These are phyloP conservation scores for Naganishia onofrii DNA, from an alignment of 768 basidiomycete genomes.

Conservation along the genomic window DNA sequence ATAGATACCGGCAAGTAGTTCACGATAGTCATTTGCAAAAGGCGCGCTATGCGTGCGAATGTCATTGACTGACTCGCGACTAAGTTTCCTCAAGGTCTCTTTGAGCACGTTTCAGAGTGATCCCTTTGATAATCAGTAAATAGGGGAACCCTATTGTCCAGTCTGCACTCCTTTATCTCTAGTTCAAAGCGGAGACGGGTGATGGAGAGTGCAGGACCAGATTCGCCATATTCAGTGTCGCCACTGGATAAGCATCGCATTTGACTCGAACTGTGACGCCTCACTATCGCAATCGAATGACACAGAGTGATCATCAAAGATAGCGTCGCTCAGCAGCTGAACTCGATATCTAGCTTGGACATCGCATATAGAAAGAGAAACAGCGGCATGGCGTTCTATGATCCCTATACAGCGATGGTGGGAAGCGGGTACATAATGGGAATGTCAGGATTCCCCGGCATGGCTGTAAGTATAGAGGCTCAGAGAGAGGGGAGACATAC, in stretches of 20 bases:
- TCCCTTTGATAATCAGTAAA: neutral
- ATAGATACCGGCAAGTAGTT: no score
- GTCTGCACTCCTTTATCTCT: neutral
- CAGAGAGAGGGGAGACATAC: neutral
- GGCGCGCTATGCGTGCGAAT: no score
- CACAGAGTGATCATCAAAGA: no score
- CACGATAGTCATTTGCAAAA: no score
- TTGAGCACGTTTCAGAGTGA: constrained; percentile 14
- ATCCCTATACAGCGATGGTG: constrained; percentile 28
- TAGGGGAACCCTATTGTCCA: neutral
- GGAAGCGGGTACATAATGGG: constrained; percentile 20
- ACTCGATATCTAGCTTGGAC: neutral
- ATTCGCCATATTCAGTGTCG: no score
- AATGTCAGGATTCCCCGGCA: constrained; percentile 24
- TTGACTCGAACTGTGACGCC: no score
- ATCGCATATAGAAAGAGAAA: no score
- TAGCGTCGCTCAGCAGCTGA: no score
- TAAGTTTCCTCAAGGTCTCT: neutral
- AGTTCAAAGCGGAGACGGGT: neutral
- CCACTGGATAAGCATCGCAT: no score
- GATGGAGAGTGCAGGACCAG: no score
- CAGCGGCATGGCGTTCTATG: constrained; percentile 25
- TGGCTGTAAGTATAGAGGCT: constrained; percentile 6
- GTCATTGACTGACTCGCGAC: no score
- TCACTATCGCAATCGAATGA: neutral